Conservation (phyloP, 2,329 filamentous ascomycete genomes). For the Lachnellula arida region DNA sequence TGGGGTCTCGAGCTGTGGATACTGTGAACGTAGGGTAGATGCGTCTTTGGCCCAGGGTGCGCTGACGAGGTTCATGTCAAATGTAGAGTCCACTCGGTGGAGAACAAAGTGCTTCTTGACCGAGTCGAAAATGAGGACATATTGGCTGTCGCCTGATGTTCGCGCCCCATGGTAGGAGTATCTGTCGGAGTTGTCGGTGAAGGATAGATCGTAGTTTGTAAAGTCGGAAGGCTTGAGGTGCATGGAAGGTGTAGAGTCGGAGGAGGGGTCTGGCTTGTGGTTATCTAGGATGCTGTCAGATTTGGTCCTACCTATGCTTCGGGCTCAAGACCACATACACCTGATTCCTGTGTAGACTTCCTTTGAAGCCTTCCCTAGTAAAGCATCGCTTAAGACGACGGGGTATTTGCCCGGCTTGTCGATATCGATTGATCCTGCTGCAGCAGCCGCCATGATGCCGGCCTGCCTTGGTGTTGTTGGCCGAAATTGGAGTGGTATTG, state of each 20-base stretch:
- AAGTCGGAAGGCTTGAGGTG: slow-evolving; percentile 44
- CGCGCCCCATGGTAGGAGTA: slow-evolving; percentile 59
- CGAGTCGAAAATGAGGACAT: slow-evolving; percentile 72
- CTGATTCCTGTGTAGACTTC: slow-evolving; percentile 56
- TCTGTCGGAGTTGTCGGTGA: slow-evolving; percentile 48
- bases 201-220: slow-evolving; percentile 46
- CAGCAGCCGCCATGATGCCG: slow-evolving; percentile 14
- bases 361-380: slow-evolving; percentile 51
- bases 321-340: slow-evolving; percentile 41
- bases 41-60: slow-evolving; percentile 61
- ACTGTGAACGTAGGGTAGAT: slow-evolving; percentile 59
- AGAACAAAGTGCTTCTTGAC: slow-evolving; percentile 72
- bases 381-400: slow-evolving; percentile 57
- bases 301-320: no score
- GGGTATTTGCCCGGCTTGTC: slow-evolving; percentile 58
- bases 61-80: slow-evolving; percentile 79
- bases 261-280: slow-evolving; percentile 52
- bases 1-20: slow-evolving; percentile 53
- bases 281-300: slow-evolving; percentile 46
- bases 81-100: slow-evolving; percentile 74
- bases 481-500: no score
- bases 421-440: slow-evolving; percentile 45
- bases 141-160: slow-evolving; percentile 51
- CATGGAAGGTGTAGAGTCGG: slow-evolving; percentile 39
- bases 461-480: no score